Conservation (phyloP, 805 yeast species). For the Kodamaea sagamina region DNA sequence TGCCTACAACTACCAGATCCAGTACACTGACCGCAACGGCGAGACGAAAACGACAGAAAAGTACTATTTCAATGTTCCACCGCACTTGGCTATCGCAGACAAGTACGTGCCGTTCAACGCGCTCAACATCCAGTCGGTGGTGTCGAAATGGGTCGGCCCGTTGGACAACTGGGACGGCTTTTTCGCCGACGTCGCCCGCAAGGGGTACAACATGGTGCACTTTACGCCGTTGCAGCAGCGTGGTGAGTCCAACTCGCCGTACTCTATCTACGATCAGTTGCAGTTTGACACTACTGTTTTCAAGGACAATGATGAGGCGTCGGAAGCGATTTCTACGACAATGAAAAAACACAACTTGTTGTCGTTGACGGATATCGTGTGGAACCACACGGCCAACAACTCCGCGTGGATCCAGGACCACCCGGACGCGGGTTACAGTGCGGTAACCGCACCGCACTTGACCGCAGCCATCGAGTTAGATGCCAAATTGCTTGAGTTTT, state of each 20-base stretch:
- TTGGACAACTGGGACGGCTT: slow-evolving; percentile 64
- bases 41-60: slow-evolving; percentile 49
- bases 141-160: slow-evolving; percentile 90
- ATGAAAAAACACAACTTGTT: slow-evolving; percentile 58
- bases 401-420: slow-evolving; percentile 82
- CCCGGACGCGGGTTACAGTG: slow-evolving; percentile 89
- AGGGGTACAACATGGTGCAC: slow-evolving; percentile 94
- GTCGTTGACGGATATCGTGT: slow-evolving; percentile 87
- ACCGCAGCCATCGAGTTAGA: slow-evolving; percentile 84
- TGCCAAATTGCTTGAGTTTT: slow-evolving; percentile 62
- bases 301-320: slow-evolving; percentile 54
- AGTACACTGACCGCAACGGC: slow-evolving; percentile 46
- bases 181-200: slow-evolving; percentile 60
- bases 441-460: slow-evolving; percentile 86
- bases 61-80: slow-evolving; percentile 78
- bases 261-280: slow-evolving; percentile 86
- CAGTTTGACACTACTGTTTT: slow-evolving; percentile 70
- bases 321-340: slow-evolving; percentile 47
- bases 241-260: slow-evolving; percentile 91
- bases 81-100: slow-evolving; percentile 61
- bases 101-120: slow-evolving; percentile 70
- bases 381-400: slow-evolving; percentile 93
- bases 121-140: slow-evolving; percentile 77
- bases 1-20: slow-evolving; percentile 70
- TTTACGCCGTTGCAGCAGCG: slow-evolving; percentile 91